Percentiles rank a stretch among this genome's conserved stretches.
These are phyloP conservation scores for Sclerotinia trifoliorum DNA, from an alignment of 2,329 filamentous ascomycete genomes.

Conservation along the genomic window DNA sequence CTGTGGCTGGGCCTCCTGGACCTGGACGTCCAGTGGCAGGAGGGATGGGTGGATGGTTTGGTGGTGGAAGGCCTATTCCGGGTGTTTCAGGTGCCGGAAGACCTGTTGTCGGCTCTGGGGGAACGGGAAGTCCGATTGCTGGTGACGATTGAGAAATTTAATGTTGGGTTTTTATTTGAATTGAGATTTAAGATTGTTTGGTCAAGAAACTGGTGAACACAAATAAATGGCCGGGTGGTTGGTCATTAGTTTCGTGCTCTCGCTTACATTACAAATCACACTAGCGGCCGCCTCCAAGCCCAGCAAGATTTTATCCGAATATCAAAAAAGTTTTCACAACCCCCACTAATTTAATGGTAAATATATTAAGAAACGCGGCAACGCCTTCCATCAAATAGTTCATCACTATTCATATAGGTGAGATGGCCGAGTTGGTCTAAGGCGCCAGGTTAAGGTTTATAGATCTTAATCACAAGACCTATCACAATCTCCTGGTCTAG, in stretches of 20 bases:
- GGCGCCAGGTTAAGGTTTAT: constrained; percentile 20
- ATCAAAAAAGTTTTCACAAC: not conserved
- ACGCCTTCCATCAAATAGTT: accelerated
- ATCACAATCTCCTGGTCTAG: constrained; percentile 8
- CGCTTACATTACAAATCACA: not conserved
- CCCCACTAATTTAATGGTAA: accelerated
- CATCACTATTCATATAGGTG: not conserved
- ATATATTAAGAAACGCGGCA: accelerated
- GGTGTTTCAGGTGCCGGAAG: not conserved
- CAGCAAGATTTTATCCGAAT: not conserved
- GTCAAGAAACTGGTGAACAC: not conserved
- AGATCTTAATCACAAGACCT: not conserved
- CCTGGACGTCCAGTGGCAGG: not conserved
- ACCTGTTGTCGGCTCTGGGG: not conserved
- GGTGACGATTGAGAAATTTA: not conserved
- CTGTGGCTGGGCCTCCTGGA: not conserved
- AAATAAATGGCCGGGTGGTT: too few species aligned
- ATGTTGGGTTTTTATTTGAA: not conserved
- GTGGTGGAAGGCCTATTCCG: not conserved
- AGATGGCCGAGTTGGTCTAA: constrained; percentile 23
- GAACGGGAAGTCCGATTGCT: not conserved
- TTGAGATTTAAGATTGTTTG: not conserved
- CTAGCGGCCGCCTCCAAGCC: not conserved
- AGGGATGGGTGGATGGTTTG: constrained; percentile 9
- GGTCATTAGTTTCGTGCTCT: not conserved